These are phyloP conservation scores for Aureobasidium sp. DNA, from an alignment of 2,329 filamentous ascomycete genomes.

Conservation along the genomic window DNA sequence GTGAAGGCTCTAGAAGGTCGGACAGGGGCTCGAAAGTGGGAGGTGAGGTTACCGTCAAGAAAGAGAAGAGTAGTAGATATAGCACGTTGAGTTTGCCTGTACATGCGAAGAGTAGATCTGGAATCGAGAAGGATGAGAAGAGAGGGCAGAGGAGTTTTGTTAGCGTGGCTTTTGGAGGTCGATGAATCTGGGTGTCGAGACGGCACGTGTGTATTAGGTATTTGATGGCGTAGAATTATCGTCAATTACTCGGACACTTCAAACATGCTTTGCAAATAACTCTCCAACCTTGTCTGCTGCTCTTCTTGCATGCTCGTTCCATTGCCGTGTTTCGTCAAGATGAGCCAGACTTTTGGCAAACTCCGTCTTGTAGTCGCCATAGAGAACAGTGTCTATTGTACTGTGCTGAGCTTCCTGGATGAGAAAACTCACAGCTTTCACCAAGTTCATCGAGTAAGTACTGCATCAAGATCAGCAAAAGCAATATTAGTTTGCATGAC, in stretches of 20 bases:
- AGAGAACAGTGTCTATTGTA: neutral
- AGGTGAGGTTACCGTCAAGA: conserved; percentile 25
- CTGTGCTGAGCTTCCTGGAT: neutral
- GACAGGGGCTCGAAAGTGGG: conserved; percentile 20
- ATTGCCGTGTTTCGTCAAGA: neutral
- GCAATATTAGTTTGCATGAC: neutral
- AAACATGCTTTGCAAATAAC: no score
- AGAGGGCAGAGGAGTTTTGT: conserved; percentile 30
- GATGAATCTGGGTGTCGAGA: no score
- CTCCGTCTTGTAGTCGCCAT: neutral
- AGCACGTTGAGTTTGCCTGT: conserved; percentile 30
- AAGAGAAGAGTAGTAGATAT: conserved; percentile 23
- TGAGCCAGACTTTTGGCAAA: neutral
- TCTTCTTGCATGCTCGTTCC: neutral
- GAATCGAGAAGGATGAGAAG: conserved; percentile 25
- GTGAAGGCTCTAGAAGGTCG: conserved; percentile 19
- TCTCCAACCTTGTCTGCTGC: neutral
- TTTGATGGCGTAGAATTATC: no score
- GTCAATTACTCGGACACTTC: no score
- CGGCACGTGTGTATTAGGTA: no score
- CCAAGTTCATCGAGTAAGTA: neutral
- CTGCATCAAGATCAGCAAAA: neutral
- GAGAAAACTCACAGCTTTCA: neutral
- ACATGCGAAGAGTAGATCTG: conserved; percentile 33
- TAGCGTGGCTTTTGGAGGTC: conserved; percentile 19